These are phyloP conservation scores for Cercospora sojina DNA, from an alignment of 2,329 filamentous ascomycete species.

Conservation along the genomic window DNA sequence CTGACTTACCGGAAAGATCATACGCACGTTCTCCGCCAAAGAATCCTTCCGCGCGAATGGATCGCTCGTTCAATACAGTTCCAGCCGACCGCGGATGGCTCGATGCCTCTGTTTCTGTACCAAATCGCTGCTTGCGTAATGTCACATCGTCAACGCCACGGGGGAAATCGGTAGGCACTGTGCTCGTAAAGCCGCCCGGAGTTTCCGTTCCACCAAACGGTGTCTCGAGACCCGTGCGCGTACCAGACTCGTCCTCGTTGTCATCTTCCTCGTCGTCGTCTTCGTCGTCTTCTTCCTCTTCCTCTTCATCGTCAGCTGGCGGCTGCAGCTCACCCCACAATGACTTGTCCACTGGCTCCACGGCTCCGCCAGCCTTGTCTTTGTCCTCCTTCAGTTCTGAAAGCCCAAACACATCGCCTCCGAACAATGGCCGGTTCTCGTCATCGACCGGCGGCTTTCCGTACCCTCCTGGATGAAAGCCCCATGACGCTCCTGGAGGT, in stretches of 20 bases:
- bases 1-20: slow-evolving; percentile 59
- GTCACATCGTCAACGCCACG: slow-evolving; percentile 82
- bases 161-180: slow-evolving; percentile 75
- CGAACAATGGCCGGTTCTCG: slow-evolving; percentile 84
- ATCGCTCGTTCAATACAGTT: slow-evolving; percentile 84
- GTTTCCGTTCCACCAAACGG: slow-evolving; percentile 69
- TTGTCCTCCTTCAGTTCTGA: slow-evolving; percentile 49
- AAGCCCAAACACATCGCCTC: slow-evolving; percentile 91
- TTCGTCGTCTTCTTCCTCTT: slow-evolving; percentile 60
- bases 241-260: slow-evolving; percentile 62
- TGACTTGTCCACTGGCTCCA: slow-evolving; percentile 77
- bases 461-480: slow-evolving; percentile 92
- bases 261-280: slow-evolving; percentile 71
- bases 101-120: slow-evolving; percentile 84
- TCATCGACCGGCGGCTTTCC: slow-evolving; percentile 95
- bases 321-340: slow-evolving; percentile 91
- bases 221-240: slow-evolving; percentile 63
- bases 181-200: slow-evolving; percentile 75
- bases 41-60: slow-evolving; percentile 84
- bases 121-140: slow-evolving; percentile 79
- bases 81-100: slow-evolving; percentile 74
- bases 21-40: slow-evolving; percentile 94
- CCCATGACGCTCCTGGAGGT: slow-evolving; percentile 86
- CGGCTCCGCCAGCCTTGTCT: slow-evolving; percentile 61
- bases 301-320: slow-evolving; percentile 59